Evolutionary conservation across 208 protist species (phyloP), one percentile per base, ranked within the genome.

Genomic region (Trypanosoma brucei): DNA sequence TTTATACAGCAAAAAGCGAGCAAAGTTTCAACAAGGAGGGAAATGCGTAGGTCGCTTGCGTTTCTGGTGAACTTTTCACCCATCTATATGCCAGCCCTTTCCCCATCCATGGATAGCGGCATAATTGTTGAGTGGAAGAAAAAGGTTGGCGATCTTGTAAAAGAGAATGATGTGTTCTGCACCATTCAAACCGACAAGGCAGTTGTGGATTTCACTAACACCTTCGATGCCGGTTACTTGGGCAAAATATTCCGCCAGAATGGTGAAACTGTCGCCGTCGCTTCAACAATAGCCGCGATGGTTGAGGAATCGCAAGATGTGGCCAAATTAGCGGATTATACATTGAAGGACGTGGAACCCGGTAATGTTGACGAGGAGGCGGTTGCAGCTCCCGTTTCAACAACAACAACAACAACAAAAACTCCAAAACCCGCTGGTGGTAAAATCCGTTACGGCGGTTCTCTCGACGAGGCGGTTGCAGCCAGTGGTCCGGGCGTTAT

Each of bases 131-230:
- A 93, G 64, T 96, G 92, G 92, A 93, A 90, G 76, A 92, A 92
- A 70, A 94, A 94, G 65, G 78, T 92, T 31, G 96, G 97, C 37
- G 94, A 98, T 30, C 44, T 85, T 4, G 83, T 99, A 45, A 86
- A 91, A 48, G 80, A 92, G 56, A 95, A 92, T 46, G 96, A 98
- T n/a, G 80, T 97, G 34, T 81, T 98, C 70, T 91, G 82, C 68
- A 84, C 92, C 33, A 84, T 98, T 37, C 95, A 99, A 84, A 99
- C 97, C 3, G 97, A 99, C 82, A 99, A 99, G 86, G 97, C 97
- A 11, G 95, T 97, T 0, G 91, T 98, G 65, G 97, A 98, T 75
- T 98, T 97, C 72, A 97, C 98, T 51, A 87, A 90, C 63, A 82
- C 77, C 36, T 97, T 98, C 39, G 95, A 98, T 34, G 55, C 67